phyloP scores from a whole-genome alignment of 202 grass and related monocot genomes.

The Schoenoplectus triqueter region DNA sequence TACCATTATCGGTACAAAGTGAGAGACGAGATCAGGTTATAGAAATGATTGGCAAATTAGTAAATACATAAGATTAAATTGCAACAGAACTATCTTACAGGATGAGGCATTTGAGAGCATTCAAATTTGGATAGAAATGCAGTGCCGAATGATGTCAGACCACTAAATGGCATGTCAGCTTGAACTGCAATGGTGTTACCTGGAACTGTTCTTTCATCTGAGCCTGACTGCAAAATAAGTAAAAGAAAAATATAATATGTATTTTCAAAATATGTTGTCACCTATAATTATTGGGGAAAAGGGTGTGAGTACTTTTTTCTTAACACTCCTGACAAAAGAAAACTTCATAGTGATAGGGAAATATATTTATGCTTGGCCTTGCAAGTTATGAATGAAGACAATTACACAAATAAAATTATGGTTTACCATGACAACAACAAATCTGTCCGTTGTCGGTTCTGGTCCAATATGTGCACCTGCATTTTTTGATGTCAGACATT shows the following conservation, averaged over 20 bases:
- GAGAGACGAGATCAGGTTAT: background rate
- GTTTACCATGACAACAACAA: constrained; percentile 98
- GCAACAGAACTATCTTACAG: constrained; percentile 55
- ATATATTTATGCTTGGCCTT: background rate
- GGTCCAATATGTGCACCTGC: constrained; percentile 98
- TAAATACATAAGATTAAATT: constrained; percentile 7
- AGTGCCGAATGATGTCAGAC: constrained; percentile 89
- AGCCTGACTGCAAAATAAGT: constrained; percentile 63
- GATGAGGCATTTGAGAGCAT: constrained; percentile 98
- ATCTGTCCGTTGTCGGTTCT: constrained; percentile 96
- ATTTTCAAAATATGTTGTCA: constrained; percentile 22
- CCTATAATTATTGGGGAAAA: constrained; percentile 7
- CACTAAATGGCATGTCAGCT: constrained; percentile 94
- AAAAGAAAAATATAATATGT: constrained; percentile 8
- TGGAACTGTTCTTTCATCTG: constrained; percentile 92
- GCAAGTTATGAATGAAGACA: constrained; percentile 12
- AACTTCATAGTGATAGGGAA: background rate
- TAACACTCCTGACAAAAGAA: constrained; percentile 5
- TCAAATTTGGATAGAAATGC: constrained; percentile 96
- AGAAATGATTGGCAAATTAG: background rate
- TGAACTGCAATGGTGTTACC: constrained; percentile 95
- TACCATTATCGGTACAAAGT: background rate
- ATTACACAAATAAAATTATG: constrained; percentile 34
- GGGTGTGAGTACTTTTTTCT: background rate
- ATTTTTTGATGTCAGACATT: constrained; percentile 41